These are phyloP conservation scores for Paragyromitra xinjiangensis DNA, from an alignment of 495 filamentous ascomycete genomes.

Conservation along the genomic window DNA sequence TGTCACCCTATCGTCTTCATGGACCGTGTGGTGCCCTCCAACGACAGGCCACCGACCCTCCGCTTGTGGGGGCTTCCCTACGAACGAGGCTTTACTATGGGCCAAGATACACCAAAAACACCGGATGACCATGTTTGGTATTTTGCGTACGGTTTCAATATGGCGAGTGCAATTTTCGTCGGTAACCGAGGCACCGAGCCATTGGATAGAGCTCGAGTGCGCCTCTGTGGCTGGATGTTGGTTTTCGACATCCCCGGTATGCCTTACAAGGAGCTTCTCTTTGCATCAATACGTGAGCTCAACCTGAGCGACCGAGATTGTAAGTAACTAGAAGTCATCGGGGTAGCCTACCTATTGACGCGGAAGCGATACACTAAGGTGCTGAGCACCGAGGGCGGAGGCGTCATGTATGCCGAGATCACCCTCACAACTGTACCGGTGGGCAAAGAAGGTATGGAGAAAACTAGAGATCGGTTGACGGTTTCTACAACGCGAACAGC, in stretches of 20 bases:
- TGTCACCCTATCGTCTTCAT: background rate
- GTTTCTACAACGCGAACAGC: background rate
- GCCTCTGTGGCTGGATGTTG: slow-evolving; percentile 1
- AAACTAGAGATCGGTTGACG: background rate
- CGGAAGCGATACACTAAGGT: background rate
- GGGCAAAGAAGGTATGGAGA: background rate
- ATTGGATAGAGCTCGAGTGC: background rate
- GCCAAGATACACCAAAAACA: background rate
- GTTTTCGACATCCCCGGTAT: slow-evolving; percentile 13
- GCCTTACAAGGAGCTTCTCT: slow-evolving; percentile 9
- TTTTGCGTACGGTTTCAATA: slow-evolving; percentile 7
- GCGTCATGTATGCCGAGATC: background rate
- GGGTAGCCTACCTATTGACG: slow-evolving; percentile 6
- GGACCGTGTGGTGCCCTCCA: background rate
- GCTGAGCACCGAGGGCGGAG: slow-evolving; percentile 3
- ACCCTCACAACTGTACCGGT: background rate
- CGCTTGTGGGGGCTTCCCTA: background rate
- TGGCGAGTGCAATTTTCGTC: background rate
- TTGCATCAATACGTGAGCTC: slow-evolving; percentile 13
- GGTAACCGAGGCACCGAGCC: slow-evolving; percentile 6
- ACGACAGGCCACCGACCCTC: background rate
- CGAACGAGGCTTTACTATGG: background rate
- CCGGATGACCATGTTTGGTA: background rate
- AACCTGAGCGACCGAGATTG: background rate
- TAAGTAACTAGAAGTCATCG: slow-evolving; percentile 1